Percentiles rank a stretch among this genome's conserved stretches.
These are phyloP conservation scores for Hypoxylon sp. DNA, from an alignment of 2,329 filamentous ascomycete species.

Conservation along the genomic window DNA sequence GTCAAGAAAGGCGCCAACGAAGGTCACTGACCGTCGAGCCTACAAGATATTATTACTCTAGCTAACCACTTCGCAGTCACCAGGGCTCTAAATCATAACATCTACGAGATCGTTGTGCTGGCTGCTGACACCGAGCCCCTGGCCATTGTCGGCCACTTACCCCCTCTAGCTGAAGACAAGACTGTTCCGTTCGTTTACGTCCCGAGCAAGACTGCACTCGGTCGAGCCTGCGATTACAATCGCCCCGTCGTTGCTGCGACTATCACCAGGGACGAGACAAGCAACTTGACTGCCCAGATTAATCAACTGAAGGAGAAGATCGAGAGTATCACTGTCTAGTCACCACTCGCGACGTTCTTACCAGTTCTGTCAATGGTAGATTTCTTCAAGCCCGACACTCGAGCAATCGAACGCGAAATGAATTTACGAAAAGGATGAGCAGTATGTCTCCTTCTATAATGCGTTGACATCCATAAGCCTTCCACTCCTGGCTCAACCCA, in stretches of 20 bases:
- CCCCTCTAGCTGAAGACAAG: background rate
- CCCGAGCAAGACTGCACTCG: background rate
- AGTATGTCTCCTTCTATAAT: background rate
- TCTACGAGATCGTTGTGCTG: background rate
- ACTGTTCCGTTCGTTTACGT: background rate
- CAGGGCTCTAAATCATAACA: background rate
- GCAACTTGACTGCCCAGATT: background rate
- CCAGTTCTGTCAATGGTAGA: background rate
- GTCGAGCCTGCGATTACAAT: background rate
- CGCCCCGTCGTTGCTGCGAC: background rate
- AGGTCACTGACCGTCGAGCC: background rate
- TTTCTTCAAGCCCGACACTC: background rate
- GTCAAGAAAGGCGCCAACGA: background rate
- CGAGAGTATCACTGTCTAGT: background rate
- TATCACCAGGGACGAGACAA: background rate
- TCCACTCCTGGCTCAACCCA: background rate
- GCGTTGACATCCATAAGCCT: background rate
- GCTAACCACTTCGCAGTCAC: background rate
- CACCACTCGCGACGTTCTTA: background rate
- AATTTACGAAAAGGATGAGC: background rate
- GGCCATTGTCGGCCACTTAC: background rate
- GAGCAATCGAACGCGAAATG: background rate
- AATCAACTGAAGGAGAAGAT: background rate
- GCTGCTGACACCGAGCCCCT: background rate
- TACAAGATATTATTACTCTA: background rate